Base-by-base conservation (phyloP, 2,329 filamentous ascomycete species). In the Phialemonium atrogriseum region DNA sequence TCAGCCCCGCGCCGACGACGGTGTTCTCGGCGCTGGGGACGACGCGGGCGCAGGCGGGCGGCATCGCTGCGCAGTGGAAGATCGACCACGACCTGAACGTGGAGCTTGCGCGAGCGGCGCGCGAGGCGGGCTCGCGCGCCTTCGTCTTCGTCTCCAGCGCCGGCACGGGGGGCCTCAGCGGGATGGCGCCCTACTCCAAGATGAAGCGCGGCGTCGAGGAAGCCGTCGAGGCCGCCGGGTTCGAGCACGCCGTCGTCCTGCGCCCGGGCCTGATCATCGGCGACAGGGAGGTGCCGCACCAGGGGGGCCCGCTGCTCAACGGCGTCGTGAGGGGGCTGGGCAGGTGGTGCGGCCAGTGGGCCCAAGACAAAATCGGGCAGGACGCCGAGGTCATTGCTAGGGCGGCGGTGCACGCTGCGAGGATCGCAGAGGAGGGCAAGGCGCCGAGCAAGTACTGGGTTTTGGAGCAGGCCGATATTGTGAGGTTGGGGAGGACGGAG, bases 201-300 rank as follows among this genome's bases (percentile, higher is more conserved):
- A 91, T 95, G 84, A 95, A 95, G 66, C 77, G 75, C 15, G 84
- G 91, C 46, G 75, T 94, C 24, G 89, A 96, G 55, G 81, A 93
- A 20, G 66, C 76, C 11, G 70, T 94, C 37, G 73, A 74, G 52
- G 72, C 60, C 24, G 59, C 89, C 4, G 79, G 64, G 5, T 94
- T 94, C 50, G 82, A 88, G 30, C 76, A 83, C 42, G 80, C 78
- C 5, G 71, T 94, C 34, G 80, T 95, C 33, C 29, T 80, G 14
- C 57, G 77, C 26, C 88, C 88, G 0, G 88, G 84, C 0, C 41
- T 87, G 39, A 83, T 95, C 44, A 55, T 87, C 3, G 88, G 88
- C 3, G 53, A 72, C 11, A 68, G 88, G 34, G 69, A 80, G 46
- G 66, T 78, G 37, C 63, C 64, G 31, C 68, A 82, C 31, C 52